Evolutionary conservation across 371 early-diverging fungal species (phyloP).

Genomic region (Rhizopus stolonifer): DNA sequence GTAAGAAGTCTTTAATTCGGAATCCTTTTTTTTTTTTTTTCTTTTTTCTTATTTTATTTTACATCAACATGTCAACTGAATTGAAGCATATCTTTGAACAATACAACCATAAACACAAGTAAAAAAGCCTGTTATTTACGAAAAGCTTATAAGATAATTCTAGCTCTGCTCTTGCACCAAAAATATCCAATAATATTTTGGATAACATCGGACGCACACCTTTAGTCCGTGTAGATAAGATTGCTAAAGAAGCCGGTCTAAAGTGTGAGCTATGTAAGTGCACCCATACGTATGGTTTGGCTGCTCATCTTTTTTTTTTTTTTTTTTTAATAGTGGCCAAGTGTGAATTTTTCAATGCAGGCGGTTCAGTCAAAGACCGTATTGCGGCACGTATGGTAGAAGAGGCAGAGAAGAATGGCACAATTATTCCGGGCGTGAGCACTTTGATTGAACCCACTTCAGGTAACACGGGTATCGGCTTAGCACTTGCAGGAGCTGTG

Average conservation of each 20-base stretch:
- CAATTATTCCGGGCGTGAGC: constrained; percentile 81
- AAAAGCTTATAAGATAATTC: not conserved
- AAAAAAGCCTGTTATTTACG: not conserved
- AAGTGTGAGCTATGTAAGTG: constrained; percentile 88
- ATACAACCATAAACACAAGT: constrained; percentile 26
- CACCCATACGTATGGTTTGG: no score
- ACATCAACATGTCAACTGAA: constrained; percentile 21
- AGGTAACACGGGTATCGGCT: constrained; percentile 64
- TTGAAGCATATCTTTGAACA: constrained; percentile 17
- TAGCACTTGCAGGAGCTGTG: constrained; percentile 49
- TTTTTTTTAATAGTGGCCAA: constrained; percentile 84
- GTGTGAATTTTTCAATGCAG: constrained; percentile 98
- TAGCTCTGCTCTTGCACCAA: constrained; percentile 61
- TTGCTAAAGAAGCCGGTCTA: constrained; percentile 82
- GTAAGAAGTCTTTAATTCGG: no score
- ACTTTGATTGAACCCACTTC: constrained; percentile 83
- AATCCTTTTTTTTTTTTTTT: no score
- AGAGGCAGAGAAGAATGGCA: constrained; percentile 89
- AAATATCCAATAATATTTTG: constrained; percentile 73
- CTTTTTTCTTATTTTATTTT: not conserved
- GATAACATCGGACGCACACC: constrained; percentile 97
- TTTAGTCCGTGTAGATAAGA: constrained; percentile 84
- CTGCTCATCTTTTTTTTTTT: no score
- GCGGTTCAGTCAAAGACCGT: constrained; percentile 97
- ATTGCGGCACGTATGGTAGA: constrained; percentile 95